phyloP scores from a whole-genome alignment of 805 yeast genomes.

The Kodamaea restingae region DNA sequence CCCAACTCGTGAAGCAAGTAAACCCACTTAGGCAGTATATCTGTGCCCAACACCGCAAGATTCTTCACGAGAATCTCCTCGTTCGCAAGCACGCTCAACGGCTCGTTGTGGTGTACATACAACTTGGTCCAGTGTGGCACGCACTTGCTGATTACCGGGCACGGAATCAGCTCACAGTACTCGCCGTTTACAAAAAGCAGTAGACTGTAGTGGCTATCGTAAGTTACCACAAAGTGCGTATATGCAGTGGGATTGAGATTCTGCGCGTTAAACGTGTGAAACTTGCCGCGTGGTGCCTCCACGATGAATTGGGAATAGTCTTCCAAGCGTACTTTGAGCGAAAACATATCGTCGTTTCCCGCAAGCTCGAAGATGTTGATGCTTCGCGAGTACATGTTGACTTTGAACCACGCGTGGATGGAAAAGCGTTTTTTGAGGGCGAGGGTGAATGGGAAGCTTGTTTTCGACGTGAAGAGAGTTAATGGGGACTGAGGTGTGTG shows the following conservation, averaged over 20 bases:
- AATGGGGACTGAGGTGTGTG: constrained; percentile 16
- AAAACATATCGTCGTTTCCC: constrained; percentile 18
- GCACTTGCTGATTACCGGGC: constrained; percentile 28
- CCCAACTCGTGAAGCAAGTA: constrained; percentile 42
- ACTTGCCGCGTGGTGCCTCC: constrained; percentile 22
- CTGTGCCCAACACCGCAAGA: constrained; percentile 34
- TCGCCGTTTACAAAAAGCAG: constrained; percentile 50
- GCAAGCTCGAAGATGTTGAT: constrained; percentile 25
- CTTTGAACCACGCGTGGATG: constrained; percentile 39
- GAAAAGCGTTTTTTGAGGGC: constrained; percentile 25
- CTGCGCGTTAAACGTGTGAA: constrained; percentile 33
- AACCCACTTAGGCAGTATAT: constrained; percentile 49
- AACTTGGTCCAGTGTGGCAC: constrained; percentile 33
- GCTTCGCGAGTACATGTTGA: constrained; percentile 21
- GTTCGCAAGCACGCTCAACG: constrained; percentile 4
- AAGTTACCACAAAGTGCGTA: constrained; percentile 34
- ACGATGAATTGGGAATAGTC: constrained; percentile 29
- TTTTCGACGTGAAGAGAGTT: constrained; percentile 20
- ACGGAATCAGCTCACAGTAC: constrained; percentile 40
- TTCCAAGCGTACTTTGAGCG: constrained; percentile 26
- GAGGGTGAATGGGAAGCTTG: constrained; percentile 20
- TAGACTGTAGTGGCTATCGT: constrained; percentile 34
- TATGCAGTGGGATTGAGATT: constrained; percentile 17
- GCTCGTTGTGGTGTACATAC: constrained; percentile 28
- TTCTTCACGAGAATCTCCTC: constrained; percentile 34